Base-by-base conservation (phyloP, 2,329 filamentous ascomycete genomes). In the Paraphaeosphaeria minitans region DNA sequence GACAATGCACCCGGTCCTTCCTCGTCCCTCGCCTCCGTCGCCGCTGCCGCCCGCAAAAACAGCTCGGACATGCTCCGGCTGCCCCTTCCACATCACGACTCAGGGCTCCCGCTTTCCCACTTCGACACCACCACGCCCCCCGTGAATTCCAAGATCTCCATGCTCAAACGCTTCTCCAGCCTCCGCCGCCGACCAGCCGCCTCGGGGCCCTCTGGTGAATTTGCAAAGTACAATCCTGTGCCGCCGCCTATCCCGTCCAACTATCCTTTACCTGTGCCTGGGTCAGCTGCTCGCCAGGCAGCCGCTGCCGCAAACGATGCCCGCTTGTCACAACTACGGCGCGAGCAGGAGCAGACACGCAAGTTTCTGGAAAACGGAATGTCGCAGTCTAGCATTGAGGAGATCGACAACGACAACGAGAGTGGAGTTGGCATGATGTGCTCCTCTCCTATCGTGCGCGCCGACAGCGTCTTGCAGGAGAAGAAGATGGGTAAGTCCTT, bases 361-460 rank as follows among this genome's bases (percentile, higher is more conserved):
- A 69, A 67, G 47, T 76, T 75, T 56, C 62, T 74, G 54, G 68
- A 70, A 53, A 69, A 69, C 33, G 37, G 53, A 49, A 56, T 46
- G 56, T 53, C 12, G 41, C 59, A 13, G 39, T 42, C 27, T 57
- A 64, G 16, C 57, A 62, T 60, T 51, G 70, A 72, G 37, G 65
- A 70, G 21, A 73, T 75, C 33, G 67, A 73, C 61, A 75, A 75
- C 58, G 74, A 76, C 58, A 74, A 68, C 56, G 74, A 76, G 59
- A 75, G 72, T 54, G 74, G 74, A 48, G 70, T 76, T 21, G 74
- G 75, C 58, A 76, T 76, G 74, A 73, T 64, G 16, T 75, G 72
- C 62, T 70, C 72, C 12, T 71, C 68, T 37, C 72, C 72, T 6
- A 71, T 75, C 54, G 64, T 67, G 22, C 61, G 72, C 41, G 66